phyloP scores from a whole-genome alignment of 2,329 filamentous ascomycete genomes.

The Aspergillus persii region DNA sequence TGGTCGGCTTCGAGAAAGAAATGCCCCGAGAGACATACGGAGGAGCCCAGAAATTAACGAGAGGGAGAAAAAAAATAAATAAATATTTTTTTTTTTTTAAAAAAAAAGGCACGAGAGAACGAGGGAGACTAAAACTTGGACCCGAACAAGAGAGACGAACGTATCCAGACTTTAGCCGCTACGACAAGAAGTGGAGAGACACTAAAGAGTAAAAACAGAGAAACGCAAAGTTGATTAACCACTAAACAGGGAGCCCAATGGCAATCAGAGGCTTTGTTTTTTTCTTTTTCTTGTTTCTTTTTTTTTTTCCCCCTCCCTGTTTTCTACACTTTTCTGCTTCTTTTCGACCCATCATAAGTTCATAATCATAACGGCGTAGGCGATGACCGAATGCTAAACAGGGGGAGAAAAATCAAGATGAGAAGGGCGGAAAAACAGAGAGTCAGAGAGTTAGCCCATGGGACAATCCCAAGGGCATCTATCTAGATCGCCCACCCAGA shows the following conservation, averaged over 20 bases:
- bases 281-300: neutral
- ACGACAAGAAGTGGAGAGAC: neutral
- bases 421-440: neutral
- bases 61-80: neutral
- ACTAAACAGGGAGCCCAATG: neutral
- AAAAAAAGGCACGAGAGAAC: conserved; percentile 7
- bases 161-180: neutral
- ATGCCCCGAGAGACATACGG: neutral
- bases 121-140: conserved; percentile 1
- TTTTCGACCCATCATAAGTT: neutral
- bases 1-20: neutral
- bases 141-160: neutral
- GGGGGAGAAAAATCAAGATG: neutral
- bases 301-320: neutral
- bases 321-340: neutral
- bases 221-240: neutral
- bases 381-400: neutral
- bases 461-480: neutral
- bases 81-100: neutral
- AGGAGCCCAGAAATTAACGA: neutral
- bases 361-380: neutral
- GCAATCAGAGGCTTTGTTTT: neutral
- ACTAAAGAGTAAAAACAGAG: neutral
- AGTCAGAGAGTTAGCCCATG: too few relatives aligned
- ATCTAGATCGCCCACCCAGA: neutral